These are phyloP conservation scores for Hanseniaspora jakobsenii DNA, from an alignment of 805 yeast genomes.

Conservation along the genomic window DNA sequence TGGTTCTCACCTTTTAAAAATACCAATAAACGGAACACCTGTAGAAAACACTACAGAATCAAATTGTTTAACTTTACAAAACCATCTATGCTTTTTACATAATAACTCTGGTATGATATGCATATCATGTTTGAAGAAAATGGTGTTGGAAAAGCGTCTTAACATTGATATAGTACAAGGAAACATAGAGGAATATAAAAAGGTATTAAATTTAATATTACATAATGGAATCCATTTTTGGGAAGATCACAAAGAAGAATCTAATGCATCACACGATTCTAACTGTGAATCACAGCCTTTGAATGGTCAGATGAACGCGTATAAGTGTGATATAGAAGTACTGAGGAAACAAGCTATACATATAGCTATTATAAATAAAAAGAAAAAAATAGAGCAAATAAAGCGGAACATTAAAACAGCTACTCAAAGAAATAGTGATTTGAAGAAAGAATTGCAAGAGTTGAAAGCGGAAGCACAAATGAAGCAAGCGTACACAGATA, in stretches of 20 bases:
- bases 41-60: no score
- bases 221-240: neutral
- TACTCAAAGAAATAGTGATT: neutral
- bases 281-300: neutral
- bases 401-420: neutral
- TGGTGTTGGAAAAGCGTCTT: constrained; percentile 8
- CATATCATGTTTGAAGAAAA: constrained; percentile 5
- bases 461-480: no score
- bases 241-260: neutral
- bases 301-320: neutral
- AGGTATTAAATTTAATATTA: neutral
- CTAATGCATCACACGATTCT: no score
- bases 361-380: constrained; percentile 1
- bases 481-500: no score
- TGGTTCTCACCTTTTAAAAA: no score
- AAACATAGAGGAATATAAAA: constrained; percentile 3
- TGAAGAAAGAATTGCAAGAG: no score
- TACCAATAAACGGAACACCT: no score
- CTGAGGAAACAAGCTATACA: constrained; percentile 11
- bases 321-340: neutral
- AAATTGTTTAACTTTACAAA: no score
- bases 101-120: constrained; percentile 10
- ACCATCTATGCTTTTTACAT: constrained; percentile 4
- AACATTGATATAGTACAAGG: constrained; percentile 6
- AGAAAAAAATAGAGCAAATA: neutral